Conservation (phyloP, 768 basidiomycete genomes). For the Serendipita sp. region DNA sequence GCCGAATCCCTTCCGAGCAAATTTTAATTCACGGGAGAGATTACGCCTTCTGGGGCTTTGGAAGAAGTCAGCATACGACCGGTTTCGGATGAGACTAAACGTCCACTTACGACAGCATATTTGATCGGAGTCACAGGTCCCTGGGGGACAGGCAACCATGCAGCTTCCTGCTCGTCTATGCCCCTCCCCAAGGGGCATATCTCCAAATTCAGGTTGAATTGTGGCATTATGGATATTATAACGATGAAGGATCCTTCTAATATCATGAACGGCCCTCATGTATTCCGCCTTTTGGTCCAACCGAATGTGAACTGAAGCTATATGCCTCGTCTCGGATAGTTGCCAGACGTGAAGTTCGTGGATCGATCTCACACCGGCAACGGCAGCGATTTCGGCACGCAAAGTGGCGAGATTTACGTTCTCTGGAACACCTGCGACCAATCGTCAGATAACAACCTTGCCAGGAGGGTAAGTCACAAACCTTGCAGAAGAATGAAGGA, state of each 20-base stretch:
- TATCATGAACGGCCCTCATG: conserved; percentile 74
- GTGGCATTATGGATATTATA: conserved; percentile 91
- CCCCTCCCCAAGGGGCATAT: neutral
- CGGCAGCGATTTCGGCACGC: conserved; percentile 57
- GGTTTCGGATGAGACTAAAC: neutral
- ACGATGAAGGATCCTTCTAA: conserved; percentile 69
- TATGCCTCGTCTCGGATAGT: conserved; percentile 83
- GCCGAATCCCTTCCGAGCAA: no score
- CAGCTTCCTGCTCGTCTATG: neutral
- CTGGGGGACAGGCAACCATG: neutral
- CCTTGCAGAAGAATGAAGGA: conserved; percentile 21
- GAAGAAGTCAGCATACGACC: neutral
- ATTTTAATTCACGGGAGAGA: neutral
- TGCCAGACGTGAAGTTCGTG: conserved; percentile 98
- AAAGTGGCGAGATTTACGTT: conserved; percentile 84
- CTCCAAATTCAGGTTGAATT: conserved; percentile 64
- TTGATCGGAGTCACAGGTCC: neutral
- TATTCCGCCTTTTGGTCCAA: conserved; percentile 71
- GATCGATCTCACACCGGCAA: conserved; percentile 73
- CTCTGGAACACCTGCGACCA: conserved; percentile 78
- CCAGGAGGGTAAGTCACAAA: conserved; percentile 36
- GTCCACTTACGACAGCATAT: neutral
- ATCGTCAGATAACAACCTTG: conserved; percentile 75
- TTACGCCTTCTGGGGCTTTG: neutral
- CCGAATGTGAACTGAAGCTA: conserved; percentile 91